phyloP scores from a whole-genome alignment of 345 rosid genomes.

The Carallia pectinifolia region DNA sequence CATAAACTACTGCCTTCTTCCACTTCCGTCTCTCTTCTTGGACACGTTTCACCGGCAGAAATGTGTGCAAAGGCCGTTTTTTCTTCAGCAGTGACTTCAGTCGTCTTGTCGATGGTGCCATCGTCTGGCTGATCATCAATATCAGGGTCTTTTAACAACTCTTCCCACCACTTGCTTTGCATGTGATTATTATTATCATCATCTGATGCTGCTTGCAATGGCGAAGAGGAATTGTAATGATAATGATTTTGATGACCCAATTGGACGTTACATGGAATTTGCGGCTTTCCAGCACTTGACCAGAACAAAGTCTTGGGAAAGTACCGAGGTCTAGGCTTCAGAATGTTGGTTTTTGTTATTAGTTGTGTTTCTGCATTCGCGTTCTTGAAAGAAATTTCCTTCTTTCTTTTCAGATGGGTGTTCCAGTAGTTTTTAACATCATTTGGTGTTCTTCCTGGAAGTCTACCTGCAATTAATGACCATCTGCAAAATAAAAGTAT shows the following conservation, averaged over 20 bases:
- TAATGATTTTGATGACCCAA: not conserved
- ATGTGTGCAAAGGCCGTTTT: no score
- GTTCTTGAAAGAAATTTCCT: not conserved
- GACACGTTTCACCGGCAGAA: not conserved
- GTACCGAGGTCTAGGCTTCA: conserved; percentile 28
- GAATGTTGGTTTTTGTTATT: conserved; percentile 9
- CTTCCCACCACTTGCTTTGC: conserved; percentile 4
- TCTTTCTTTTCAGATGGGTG: conserved; percentile 8
- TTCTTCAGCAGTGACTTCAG: not conserved
- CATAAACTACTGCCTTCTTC: no score
- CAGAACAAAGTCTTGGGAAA: conserved; percentile 16
- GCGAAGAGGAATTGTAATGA: not conserved
- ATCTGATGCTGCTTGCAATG: not conserved
- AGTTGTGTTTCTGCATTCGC: not conserved
- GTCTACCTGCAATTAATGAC: conserved; percentile 48
- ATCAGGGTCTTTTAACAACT: not conserved
- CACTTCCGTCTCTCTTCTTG: not conserved
- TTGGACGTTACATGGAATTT: not conserved
- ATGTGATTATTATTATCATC: not conserved
- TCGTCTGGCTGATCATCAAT: not conserved
- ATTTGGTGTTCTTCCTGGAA: conserved; percentile 49
- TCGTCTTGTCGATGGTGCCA: not conserved
- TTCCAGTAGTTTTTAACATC: conserved; percentile 42
- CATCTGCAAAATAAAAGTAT: conserved; percentile 20
- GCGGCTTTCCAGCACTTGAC: conserved; percentile 70